phyloP scores from a whole-genome alignment of 257 asterid genomes.

The Thymus mandschuricus region DNA sequence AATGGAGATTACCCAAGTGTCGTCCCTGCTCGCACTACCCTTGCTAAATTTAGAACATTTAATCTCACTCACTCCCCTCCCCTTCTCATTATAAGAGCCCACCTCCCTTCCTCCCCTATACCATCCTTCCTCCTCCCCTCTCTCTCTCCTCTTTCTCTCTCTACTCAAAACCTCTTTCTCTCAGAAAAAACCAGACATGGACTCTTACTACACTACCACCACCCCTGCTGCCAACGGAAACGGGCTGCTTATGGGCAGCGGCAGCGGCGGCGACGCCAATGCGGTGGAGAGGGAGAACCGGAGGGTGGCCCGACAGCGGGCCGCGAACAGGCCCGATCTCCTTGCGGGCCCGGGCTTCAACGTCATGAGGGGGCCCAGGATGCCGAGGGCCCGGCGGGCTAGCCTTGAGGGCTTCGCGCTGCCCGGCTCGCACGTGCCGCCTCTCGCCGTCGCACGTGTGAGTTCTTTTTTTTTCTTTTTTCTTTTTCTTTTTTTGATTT shows the following conservation, averaged over 20 bases:
- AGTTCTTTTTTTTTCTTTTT: background rate
- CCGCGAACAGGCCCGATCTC: slow-evolving; percentile 34
- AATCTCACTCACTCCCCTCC: slow-evolving; percentile 23
- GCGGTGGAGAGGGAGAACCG: slow-evolving; percentile 12
- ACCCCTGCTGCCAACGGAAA: background rate
- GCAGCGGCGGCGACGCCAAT: background rate
- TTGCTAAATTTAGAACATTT: slow-evolving; percentile 44
- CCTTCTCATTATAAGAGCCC: slow-evolving; percentile 29
- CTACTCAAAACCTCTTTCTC: background rate
- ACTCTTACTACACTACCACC: background rate
- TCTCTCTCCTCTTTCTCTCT: slow-evolving; percentile 14
- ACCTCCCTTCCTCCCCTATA: slow-evolving; percentile 35
- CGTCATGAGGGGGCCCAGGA: slow-evolving; percentile 49
- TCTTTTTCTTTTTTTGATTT: background rate
- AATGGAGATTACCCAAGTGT: slow-evolving; percentile 60
- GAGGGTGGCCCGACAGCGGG: background rate
- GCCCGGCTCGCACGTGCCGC: slow-evolving; percentile 46
- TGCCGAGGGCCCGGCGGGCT: slow-evolving; percentile 57
- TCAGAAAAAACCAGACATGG: slow-evolving; percentile 15
- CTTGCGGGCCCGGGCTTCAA: slow-evolving; percentile 44
- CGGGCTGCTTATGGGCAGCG: background rate
- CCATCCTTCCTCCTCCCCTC: background rate
- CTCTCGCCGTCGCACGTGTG: slow-evolving; percentile 54
- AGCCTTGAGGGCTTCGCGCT: slow-evolving; percentile 40
- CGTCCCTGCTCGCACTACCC: slow-evolving; percentile 31